Conservation (phyloP, 768 basidiomycete genomes). For the Tylopilus vinaceipallidus region DNA sequence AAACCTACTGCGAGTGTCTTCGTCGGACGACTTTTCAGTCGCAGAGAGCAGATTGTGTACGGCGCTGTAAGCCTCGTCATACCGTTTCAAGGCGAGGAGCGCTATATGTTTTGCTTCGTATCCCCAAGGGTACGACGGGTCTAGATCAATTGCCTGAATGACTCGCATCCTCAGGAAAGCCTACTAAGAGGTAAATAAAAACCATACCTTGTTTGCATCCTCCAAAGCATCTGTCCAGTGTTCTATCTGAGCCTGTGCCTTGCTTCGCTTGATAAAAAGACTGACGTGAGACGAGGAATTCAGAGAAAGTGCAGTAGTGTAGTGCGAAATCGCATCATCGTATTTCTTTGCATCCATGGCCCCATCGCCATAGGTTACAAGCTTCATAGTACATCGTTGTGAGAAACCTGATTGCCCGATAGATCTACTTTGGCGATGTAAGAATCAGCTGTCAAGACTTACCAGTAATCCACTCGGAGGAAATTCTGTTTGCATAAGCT, state of each 20-base stretch:
- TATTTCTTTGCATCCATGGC: no score
- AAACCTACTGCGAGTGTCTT: background rate
- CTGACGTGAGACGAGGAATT: no score
- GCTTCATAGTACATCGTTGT: no score
- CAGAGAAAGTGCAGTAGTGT: no score
- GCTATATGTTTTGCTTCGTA: no score
- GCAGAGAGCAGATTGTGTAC: background rate
- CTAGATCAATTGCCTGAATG: background rate
- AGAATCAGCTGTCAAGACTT: no score
- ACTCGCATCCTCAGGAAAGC: background rate
- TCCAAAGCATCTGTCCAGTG: conserved; percentile 1
- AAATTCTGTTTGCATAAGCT: no score
- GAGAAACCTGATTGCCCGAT: no score
- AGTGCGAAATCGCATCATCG: no score
- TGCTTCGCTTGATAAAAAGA: conserved; percentile 5
- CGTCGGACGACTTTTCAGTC: background rate
- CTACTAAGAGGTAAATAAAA: background rate
- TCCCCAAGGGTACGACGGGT: background rate
- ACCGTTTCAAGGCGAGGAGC: background rate
- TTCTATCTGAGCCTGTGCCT: background rate
- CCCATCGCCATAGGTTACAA: no score
- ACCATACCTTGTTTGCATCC: conserved; percentile 2
- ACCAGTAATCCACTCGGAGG: no score
- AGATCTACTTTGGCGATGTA: no score
- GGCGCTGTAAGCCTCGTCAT: background rate